Evolutionary conservation across 441 rosid species (phyloP), one percentile per base, ranked within the genome.

Genomic region (Cnidoscolus chayamansa): DNA sequence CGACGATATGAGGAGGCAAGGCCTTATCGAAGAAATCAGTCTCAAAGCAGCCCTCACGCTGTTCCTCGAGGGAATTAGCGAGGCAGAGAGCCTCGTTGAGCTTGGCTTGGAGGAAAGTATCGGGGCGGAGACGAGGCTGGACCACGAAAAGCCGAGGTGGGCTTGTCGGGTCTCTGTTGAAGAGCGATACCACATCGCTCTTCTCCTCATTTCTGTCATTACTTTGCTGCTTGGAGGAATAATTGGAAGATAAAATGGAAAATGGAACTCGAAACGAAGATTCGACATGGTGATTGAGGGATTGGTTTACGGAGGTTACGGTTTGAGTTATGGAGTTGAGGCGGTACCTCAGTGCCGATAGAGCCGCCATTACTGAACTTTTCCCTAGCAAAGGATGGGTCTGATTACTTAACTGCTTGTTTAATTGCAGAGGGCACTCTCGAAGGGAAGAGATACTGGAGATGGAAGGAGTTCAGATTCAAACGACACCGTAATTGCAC

Each of bases 1-100:
- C 97, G 61, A 94, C 70, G 17, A 87, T 79, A 71, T 89, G 89
- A 72, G 91, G 90, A 66, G 97, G 96, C 81, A 88, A 68, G 10
- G 83, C 84, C 81, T 92, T 94, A 7, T 87, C 88, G 69, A 82
- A 87, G 77, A 87, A 87, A 76, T 92, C 97, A 60, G 86, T 75
- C 30, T 74, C 77, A 57, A 89, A 93, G 82, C 75, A 83, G 2
- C 97, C 98, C 72, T 87, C 89, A 20, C 98, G 86, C 80, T 90
- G 98, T 63, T 94, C 98, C 76, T 94, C 97, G 17, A 94, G 90
- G 11, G 98, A 92, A 61, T 92, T 89, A 57, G 97, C 98, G 37
- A 92, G 92, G 72, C 89, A 88, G 48, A 92, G 91, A 68, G 98
- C 97, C 71, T 92, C 97, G 76, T 83, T 81, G 51, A 92, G 97